phyloP scores from a whole-genome alignment of 352 stramenopile species.

The Phytophthora lateralis region DNA sequence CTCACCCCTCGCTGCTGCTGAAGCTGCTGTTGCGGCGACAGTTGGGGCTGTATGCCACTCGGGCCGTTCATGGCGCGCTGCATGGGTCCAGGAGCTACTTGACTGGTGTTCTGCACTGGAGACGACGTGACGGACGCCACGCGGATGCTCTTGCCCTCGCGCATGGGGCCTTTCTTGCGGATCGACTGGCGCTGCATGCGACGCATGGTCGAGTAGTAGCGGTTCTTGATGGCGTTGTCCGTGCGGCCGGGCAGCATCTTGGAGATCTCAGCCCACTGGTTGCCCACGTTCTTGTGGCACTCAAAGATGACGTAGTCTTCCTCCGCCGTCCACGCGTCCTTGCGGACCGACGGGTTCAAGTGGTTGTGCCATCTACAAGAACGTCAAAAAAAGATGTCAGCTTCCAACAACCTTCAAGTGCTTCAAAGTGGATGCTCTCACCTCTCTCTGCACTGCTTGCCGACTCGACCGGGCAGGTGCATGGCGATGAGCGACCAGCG shows the following conservation, averaged over 20 bases:
- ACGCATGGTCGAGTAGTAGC: conserved; percentile 92
- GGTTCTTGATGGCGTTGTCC: conserved; percentile 93
- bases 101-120: conserved; percentile 30
- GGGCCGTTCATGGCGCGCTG: conserved; percentile 24
- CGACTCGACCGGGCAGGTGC: conserved; percentile 85
- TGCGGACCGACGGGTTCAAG: conserved; percentile 86
- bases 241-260: conserved; percentile 90
- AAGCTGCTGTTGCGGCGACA: conserved; percentile 26
- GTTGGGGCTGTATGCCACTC: conserved; percentile 19
- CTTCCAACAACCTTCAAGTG: background rate
- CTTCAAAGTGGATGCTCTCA: conserved; percentile 10
- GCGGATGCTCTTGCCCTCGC: conserved; percentile 82
- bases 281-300: conserved; percentile 91
- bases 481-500: conserved; percentile 91
- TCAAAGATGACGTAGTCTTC: conserved; percentile 93
- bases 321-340: conserved; percentile 89
- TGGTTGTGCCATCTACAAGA: conserved; percentile 86
- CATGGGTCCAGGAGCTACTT: conserved; percentile 16
- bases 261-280: conserved; percentile 93
- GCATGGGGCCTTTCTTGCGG: conserved; percentile 83
- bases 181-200: conserved; percentile 89
- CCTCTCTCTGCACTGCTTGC: conserved; percentile 90
- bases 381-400: background rate
- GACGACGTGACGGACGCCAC: conserved; percentile 65
- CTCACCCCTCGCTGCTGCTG: conserved; percentile 42